A percentile compares a stretch with the other conserved stretches of the same genome.
Conservation (phyloP, 2,329 filamentous ascomycete species). For the Proliferodiscus dingleyae region DNA sequence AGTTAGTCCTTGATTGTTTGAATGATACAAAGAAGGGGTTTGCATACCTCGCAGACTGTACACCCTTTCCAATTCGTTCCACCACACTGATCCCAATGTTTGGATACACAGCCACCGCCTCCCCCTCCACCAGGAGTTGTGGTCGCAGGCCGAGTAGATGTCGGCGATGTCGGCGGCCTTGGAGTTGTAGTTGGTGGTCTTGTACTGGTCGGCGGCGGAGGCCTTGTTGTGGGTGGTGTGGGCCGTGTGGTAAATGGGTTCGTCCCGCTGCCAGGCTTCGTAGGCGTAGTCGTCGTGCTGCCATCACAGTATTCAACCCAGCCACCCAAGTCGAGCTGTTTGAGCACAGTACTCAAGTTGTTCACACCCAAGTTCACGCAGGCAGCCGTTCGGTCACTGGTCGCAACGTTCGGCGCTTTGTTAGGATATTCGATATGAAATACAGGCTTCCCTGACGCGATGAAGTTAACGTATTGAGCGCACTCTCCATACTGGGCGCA, state of each 20-base stretch:
- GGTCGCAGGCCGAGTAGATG: neutral
- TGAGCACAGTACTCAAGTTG: conserved; percentile 12
- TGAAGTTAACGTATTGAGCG: conserved; percentile 50
- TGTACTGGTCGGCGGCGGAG: neutral
- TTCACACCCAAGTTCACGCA: conserved; percentile 4
- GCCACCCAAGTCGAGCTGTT: conserved; percentile 11
- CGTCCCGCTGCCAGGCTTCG: conserved; percentile 8
- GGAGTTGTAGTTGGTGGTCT: neutral
- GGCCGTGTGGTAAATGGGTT: conserved; percentile 4
- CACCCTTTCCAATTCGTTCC: conserved; percentile 19
- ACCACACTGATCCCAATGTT: conserved; percentile 20
- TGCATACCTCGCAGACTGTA: conserved; percentile 15
- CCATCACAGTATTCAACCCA: conserved; percentile 18
- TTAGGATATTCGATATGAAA: conserved; percentile 70
- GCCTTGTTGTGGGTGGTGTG: conserved; percentile 1
- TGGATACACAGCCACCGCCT: conserved; percentile 7
- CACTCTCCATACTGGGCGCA: conserved; percentile 60
- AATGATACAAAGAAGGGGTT: neutral
- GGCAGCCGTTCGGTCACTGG: neutral
- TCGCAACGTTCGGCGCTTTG: neutral
- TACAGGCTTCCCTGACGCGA: conserved; percentile 58
- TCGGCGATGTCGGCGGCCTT: neutral
- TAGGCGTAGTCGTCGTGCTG: conserved; percentile 8
- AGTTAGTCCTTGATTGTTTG: neutral
- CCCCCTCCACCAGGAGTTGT: neutral